Percentiles rank a stretch among this genome's conserved stretches.
These are phyloP conservation scores for Cairneyella variabilis DNA, from an alignment of 495 filamentous ascomycete species.

Conservation along the genomic window DNA sequence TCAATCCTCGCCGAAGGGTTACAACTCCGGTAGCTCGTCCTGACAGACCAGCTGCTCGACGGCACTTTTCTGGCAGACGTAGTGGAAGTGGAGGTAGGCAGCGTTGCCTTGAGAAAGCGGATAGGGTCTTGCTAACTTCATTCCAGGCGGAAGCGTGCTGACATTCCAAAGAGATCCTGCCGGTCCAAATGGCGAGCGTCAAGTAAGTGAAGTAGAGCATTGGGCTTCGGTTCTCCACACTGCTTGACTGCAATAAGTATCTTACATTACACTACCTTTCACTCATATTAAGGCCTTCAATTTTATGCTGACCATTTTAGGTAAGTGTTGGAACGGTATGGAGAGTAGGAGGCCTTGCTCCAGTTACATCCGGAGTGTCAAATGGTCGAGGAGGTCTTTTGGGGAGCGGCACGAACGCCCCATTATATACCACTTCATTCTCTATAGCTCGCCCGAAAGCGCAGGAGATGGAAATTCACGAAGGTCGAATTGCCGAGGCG, in stretches of 20 bases:
- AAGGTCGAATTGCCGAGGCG: conserved; percentile 75
- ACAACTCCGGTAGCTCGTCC: conserved; percentile 31
- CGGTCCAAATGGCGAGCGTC: conserved; percentile 28
- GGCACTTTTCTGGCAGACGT: conserved; percentile 21
- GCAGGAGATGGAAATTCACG: conserved; percentile 61
- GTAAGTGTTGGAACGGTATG: conserved; percentile 72
- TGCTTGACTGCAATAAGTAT: too few species aligned
- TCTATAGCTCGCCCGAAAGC: conserved; percentile 38
- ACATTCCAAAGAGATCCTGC: conserved; percentile 24
- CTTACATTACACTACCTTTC: too few species aligned
- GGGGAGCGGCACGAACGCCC: conserved; percentile 69
- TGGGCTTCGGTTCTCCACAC: neutral
- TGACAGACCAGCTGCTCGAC: conserved; percentile 4
- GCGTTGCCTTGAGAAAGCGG: neutral
- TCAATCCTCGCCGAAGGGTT: conserved; percentile 45
- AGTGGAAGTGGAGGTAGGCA: conserved; percentile 21
- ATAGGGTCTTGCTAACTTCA: conserved; percentile 4
- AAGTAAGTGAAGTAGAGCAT: conserved; percentile 24
- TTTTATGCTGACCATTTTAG: conserved; percentile 31
- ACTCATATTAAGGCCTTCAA: too few species aligned
- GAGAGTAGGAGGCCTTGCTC: conserved; percentile 69
- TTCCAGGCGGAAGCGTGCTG: conserved; percentile 22
- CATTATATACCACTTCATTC: conserved; percentile 69
- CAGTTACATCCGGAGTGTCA: conserved; percentile 47
- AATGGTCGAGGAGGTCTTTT: conserved; percentile 60